Evolutionary conservation across 2,329 filamentous ascomycete species (phyloP).

Genomic region (Aspergillus sp.): DNA sequence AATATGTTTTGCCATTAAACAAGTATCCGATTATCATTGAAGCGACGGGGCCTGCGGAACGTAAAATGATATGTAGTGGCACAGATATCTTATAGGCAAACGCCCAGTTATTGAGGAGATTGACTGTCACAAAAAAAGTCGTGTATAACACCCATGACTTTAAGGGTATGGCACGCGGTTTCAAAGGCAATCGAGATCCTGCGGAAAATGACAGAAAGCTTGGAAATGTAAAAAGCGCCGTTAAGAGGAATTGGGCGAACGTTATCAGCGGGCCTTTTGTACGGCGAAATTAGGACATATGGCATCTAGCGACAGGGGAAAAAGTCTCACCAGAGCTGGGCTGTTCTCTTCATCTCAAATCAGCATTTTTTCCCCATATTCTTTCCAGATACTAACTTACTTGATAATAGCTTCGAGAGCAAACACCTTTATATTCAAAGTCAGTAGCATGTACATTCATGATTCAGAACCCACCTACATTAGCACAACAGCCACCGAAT

Average conservation of each 20-base stretch:
- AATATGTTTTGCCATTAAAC: constrained; percentile 75
- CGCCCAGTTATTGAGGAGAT: constrained; percentile 94
- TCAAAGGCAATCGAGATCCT: constrained; percentile 64
- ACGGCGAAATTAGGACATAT: not conserved
- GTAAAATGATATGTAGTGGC: constrained; percentile 91
- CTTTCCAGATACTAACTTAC: constrained; percentile 49
- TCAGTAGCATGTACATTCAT: constrained; percentile 17
- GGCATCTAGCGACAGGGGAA: not conserved
- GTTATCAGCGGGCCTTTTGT: constrained; percentile 71
- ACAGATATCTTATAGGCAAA: constrained; percentile 97
- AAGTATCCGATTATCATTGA: constrained; percentile 88
- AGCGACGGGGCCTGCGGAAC: constrained; percentile 91
- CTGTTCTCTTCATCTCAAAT: constrained; percentile 58
- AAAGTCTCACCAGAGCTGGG: constrained; percentile 66
- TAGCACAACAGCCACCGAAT: constrained; percentile 92
- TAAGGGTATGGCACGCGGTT: constrained; percentile 74
- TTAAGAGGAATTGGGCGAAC: constrained; percentile 84
- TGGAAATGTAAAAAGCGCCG: constrained; percentile 71
- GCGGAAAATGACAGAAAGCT: constrained; percentile 64
- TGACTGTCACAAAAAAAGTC: constrained; percentile 84
- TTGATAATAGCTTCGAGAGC: constrained; percentile 92
- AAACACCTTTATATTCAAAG: constrained; percentile 62
- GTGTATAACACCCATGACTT: constrained; percentile 85
- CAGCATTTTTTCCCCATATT: constrained; percentile 4
- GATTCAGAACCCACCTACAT: constrained; percentile 54